Base-by-base conservation (phyloP, 2,329 filamentous ascomycete species). In the Dendryphion nanum region DNA sequence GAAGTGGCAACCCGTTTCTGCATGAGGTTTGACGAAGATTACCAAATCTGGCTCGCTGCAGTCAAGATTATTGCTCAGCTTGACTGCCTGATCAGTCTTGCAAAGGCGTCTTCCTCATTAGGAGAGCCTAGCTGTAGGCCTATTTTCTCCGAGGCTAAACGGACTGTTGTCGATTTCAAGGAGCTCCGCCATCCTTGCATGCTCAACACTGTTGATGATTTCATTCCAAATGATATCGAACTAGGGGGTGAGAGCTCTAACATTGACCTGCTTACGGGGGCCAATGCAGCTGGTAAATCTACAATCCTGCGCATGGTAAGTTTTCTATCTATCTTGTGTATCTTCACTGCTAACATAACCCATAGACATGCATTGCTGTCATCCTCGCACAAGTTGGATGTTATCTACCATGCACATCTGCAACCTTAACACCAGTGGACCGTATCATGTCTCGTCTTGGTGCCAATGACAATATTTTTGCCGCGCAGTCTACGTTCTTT, bases 401-500 rank as follows among this genome's bases (percentile, higher is more conserved):
- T 64, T 86, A 95, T 51, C 81, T 98, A 1, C 93, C 93, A 1
- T 90, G 89, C 42, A 74, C 78, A 14, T 88, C 83, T 3, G 93
- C 93, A 1, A 82, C 78, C 3, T 76, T 98, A 30, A 97, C 91
- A 0, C 91, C 93, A 0, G 82, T 95, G 3, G 93, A 98, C 63
- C 87, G 93, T 38, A 97, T 98, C 73, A 98, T 98, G 93, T 97
- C 91, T 7, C 88, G 93, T 31, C 81, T 98, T 0, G 93, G 93
- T 7, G 93, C 93, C 33, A 95, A 97, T 58, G 93, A 98, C 79
- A 97, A 97, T 67, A 98, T 98, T 55, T 97, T 98, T 61, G 93
- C 91, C 1, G 88, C 91, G 0, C 93, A 98, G 66, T 95, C 88
- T 12, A 98, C 93, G 2, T 98, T 98, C 74, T 97, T 98, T 59